Conservation (phyloP, 306 rosid species). For the Alnus rubra region DNA sequence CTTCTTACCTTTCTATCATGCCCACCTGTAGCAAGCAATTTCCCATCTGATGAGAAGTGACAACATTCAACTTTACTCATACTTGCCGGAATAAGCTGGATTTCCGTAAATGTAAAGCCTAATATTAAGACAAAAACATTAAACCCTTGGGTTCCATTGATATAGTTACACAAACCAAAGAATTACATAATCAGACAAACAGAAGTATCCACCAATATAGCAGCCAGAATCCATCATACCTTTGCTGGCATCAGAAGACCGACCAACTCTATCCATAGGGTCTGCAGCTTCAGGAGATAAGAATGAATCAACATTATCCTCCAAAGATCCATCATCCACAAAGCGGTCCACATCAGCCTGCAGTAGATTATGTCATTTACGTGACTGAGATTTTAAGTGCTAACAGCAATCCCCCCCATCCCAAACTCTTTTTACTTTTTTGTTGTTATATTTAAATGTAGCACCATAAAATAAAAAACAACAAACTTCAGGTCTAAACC, state of each 20-base stretch:
- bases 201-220: slow-evolving; percentile 16
- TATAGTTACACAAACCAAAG: neutral
- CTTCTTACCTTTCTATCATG: slow-evolving; percentile 66
- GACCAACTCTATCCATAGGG: slow-evolving; percentile 43
- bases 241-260: slow-evolving; percentile 41
- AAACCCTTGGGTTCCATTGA: slow-evolving; percentile 20
- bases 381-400: slow-evolving; percentile 15
- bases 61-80: slow-evolving; percentile 68
- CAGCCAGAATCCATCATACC: slow-evolving; percentile 40
- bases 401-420: neutral
- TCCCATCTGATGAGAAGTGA: slow-evolving; percentile 86
- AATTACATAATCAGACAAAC: slow-evolving; percentile 9
- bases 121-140: slow-evolving; percentile 24
- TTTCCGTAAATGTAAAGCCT: slow-evolving; percentile 57
- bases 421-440: neutral
- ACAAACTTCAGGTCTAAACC: neutral
- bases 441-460: neutral
- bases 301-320: slow-evolving; percentile 55
- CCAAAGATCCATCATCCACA: slow-evolving; percentile 60
- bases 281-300: slow-evolving; percentile 48
- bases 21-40: slow-evolving; percentile 86
- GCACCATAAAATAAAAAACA: neutral
- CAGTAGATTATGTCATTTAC: slow-evolving; percentile 27
- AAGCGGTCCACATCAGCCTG: slow-evolving; percentile 60
- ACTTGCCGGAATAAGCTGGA: slow-evolving; percentile 50